Base-by-base conservation (phyloP, 257 asterid genomes). In the Nicotiana obtusifolia region DNA sequence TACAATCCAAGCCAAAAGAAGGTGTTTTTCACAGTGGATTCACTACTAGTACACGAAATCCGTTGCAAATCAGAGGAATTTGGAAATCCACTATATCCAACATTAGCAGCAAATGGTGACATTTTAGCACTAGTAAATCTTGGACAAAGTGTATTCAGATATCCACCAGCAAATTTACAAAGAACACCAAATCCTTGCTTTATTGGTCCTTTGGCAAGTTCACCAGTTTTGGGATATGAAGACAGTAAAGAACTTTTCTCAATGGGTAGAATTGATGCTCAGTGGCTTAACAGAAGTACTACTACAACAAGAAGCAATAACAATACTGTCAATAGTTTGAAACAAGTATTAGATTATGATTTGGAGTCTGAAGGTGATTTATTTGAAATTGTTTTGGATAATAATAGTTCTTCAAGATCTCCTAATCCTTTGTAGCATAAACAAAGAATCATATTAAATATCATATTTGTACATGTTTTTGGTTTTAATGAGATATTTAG, bases 231-330 rank as follows among this genome's bases (percentile, higher is more conserved):
- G 7, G 94, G 96, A 6, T 89, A 87, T 22, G 99, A 95, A 1
- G 99, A 95, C 28, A 95, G 99, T 83, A 90, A 77, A 80, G 99
- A 95, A 82, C 97, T 95, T 84, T 95, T 95, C 86, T 95, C 99
- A 3, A 95, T 95, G 97, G 98, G 98, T 30, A 88, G 99, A 84
- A 91, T 95, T 35, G 99, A 95, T 80, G 83, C 95, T 1, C 91
- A 86, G 41, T 93, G 98, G 93, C 84, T 88, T 6, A 90, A 89
- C 54, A 78, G 95, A 83, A 91, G 88, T 64, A 86, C 90, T 0
- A 85, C 88, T 9, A 88, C 90, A 0, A 85, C 89, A 10, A 91
- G 90, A 86, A 90, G 91, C 84, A 88, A 86, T 59, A 86, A 83
- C 28, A 89, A 89, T 59, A 89, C 90, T 11, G 93, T 89, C 59